Evolutionary conservation across 2,329 filamentous ascomycete genomes (phyloP), one percentile per base, ranked within the genome.

Genomic region (Cladorrhinum sp.): DNA sequence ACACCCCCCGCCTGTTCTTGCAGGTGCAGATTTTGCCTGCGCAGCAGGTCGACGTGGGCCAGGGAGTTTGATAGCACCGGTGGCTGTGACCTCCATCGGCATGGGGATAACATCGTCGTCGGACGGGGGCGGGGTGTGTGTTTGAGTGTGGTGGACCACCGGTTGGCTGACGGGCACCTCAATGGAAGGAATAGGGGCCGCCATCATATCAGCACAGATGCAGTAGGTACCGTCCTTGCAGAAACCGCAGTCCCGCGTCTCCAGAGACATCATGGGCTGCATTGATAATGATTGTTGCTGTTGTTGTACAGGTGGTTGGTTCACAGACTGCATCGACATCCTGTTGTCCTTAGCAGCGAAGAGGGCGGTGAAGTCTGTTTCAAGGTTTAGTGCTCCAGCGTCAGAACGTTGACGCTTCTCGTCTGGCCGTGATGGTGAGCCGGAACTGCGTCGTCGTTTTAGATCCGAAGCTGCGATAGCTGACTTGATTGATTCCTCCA

Each of bases 211-310:
- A 23, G 90, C 90, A 73, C 91, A 95, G 66, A 92, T 86, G 70
- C 91, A 95, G 68, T 91, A 91, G 0, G 88, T 92, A 3, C 89
- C 90, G 62, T 93, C 89, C 64, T 88, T 85, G 74, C 91, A 95
- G 76, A 95, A 95, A 6, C 91, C 91, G 72, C 91, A 95, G 68
- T 94, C 90, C 64, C 85, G 82, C 4, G 82, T 79, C 10, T 79
- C 76, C 48, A 82, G 73, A 14, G 70, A 65, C 3, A 61, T 51
- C 20, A 76, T 70, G 18, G 77, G 72, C 9, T 72, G 72, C 60
- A 67, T 30, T 1, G 63, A 62, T 3, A 57, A 16, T 8, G 70
- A 55, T 42, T 20, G 61, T 55, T 59, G 62, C 54, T 48, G 55
- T 63, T 14, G 42, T 20, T 46, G 42, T 46, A 51, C 54, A 48